phyloP scores from a whole-genome alignment of 805 yeast genomes.

The Cephaloascus fragrans region DNA sequence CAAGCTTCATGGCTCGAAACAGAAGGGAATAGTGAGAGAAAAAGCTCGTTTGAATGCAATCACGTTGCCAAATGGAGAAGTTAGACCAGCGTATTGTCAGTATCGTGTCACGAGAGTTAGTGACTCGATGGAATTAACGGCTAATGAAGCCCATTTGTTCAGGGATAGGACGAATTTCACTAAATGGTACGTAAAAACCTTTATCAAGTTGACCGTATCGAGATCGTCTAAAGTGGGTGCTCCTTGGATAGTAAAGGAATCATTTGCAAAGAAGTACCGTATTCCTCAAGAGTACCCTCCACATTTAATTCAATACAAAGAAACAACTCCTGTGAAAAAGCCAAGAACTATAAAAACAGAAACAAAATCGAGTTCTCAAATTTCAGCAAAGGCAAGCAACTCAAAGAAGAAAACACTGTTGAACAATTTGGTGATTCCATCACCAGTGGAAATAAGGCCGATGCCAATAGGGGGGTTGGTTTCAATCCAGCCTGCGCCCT shows the following conservation, averaged over 20 bases:
- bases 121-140: slow-evolving; percentile 50
- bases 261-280: slow-evolving; percentile 60
- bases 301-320: slow-evolving; percentile 32
- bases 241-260: slow-evolving; percentile 87
- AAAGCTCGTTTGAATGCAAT: slow-evolving; percentile 67
- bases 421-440: slow-evolving; percentile 3
- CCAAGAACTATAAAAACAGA: slow-evolving; percentile 1
- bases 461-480: neutral
- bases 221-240: slow-evolving; percentile 83
- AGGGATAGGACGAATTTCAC: slow-evolving; percentile 85
- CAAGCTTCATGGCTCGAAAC: slow-evolving; percentile 27
- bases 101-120: slow-evolving; percentile 58
- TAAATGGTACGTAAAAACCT: slow-evolving; percentile 82
- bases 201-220: slow-evolving; percentile 67
- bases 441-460: neutral
- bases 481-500: neutral
- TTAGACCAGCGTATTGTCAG: slow-evolving; percentile 46
- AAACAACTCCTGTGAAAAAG: slow-evolving; percentile 16
- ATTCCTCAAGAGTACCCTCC: slow-evolving; percentile 54
- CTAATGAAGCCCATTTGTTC: slow-evolving; percentile 62
- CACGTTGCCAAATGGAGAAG: slow-evolving; percentile 23
- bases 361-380: neutral
- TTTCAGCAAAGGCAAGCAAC: slow-evolving; percentile 1
- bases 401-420: slow-evolving; percentile 3
- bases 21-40: slow-evolving; percentile 65